phyloP scores from a whole-genome alignment of 148 eudicot species.

The Rheum nobile region DNA sequence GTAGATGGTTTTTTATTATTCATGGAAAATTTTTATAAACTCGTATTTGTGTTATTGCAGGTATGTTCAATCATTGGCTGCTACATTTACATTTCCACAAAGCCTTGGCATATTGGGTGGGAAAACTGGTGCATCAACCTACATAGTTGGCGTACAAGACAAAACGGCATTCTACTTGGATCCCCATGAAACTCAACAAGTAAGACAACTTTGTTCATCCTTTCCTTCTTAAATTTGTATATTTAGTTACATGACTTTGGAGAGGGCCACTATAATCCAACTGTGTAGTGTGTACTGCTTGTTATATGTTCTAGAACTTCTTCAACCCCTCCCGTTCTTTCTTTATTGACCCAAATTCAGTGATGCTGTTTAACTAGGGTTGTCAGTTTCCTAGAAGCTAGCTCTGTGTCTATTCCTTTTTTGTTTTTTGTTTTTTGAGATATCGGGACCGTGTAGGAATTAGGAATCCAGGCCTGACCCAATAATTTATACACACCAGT shows the following conservation, averaged over 20 bases:
- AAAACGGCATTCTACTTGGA: slow-evolving; percentile 82
- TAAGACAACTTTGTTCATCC: slow-evolving; percentile 13
- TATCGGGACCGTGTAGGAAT: background rate
- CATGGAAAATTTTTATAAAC: background rate
- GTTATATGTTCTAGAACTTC: background rate
- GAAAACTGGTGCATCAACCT: slow-evolving; percentile 90
- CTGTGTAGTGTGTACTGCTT: background rate
- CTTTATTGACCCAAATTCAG: background rate
- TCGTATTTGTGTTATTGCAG: slow-evolving; percentile 20
- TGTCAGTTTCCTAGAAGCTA: background rate
- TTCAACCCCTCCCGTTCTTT: background rate
- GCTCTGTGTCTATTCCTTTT: background rate
- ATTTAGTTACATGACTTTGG: background rate
- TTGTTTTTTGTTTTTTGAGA: background rate
- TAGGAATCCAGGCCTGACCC: background rate
- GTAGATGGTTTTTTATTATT: background rate
- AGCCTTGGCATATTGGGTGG: slow-evolving; percentile 94
- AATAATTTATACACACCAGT: background rate
- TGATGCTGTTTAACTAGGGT: background rate
- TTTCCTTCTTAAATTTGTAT: background rate
- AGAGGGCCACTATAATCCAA: too few species aligned
- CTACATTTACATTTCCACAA: slow-evolving; percentile 79
- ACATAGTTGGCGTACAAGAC: slow-evolving; percentile 76
- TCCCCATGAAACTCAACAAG: slow-evolving; percentile 90
- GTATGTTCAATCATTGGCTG: slow-evolving; percentile 71